Conservation (phyloP, 1,284 basidiomycete species). For the Tremellales sp. region DNA sequence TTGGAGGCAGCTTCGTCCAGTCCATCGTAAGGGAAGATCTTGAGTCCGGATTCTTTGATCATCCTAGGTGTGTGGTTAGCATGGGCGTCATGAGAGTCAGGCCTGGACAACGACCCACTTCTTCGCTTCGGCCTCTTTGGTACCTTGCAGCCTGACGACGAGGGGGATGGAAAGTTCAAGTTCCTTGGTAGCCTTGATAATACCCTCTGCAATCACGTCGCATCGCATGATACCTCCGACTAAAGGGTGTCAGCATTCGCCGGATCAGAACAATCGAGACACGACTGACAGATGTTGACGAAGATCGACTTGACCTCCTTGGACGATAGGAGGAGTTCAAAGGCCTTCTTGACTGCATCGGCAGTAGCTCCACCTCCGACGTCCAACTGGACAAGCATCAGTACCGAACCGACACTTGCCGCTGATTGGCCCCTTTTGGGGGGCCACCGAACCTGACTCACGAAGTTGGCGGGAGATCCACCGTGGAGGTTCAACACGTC, state of each 20-base stretch:
- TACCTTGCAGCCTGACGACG: slow-evolving; percentile 92
- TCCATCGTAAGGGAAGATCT: slow-evolving; percentile 78
- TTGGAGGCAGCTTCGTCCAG: slow-evolving; percentile 63
- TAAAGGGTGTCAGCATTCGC: slow-evolving; percentile 7
- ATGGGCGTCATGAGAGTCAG: neutral
- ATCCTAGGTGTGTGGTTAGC: slow-evolving; percentile 56
- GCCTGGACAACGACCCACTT: slow-evolving; percentile 56
- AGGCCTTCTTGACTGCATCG: slow-evolving; percentile 98
- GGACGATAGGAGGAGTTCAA: slow-evolving; percentile 87
- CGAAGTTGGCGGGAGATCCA: slow-evolving; percentile 89
- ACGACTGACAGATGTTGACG: slow-evolving; percentile 76
- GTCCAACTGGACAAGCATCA: slow-evolving; percentile 58
- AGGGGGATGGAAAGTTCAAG: slow-evolving; percentile 79
- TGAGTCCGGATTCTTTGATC: slow-evolving; percentile 86
- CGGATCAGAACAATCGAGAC: neutral
- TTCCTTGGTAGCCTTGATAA: slow-evolving; percentile 96
- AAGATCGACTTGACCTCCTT: slow-evolving; percentile 96
- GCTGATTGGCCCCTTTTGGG: too few species aligned
- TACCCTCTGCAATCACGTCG: slow-evolving; percentile 92
- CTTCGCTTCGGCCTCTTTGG: slow-evolving; percentile 94
- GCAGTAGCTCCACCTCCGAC: slow-evolving; percentile 98
- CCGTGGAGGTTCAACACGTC: slow-evolving; percentile 94
- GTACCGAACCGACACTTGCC: neutral
- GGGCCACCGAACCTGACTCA: slow-evolving; percentile 21
- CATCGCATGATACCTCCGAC: slow-evolving; percentile 90